phyloP scores from a whole-genome alignment of 1,284 basidiomycete genomes.

The Ceratobasidium sp. region DNA sequence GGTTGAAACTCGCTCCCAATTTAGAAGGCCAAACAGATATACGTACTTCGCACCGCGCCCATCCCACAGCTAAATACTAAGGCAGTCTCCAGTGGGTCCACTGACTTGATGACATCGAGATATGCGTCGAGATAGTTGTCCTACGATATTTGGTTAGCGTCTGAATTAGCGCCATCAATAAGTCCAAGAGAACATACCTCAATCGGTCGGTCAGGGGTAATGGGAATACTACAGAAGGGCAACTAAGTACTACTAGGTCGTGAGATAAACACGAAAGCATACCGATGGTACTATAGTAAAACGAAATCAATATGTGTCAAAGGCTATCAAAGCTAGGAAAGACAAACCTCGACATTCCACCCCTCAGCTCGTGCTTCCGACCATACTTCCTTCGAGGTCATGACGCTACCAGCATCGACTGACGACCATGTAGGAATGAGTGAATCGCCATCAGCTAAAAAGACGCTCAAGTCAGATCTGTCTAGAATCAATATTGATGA shows the following conservation, averaged over 20 bases:
- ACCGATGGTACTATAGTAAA: slow-evolving; percentile 72
- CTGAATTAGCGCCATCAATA: background rate
- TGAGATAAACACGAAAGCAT: slow-evolving; percentile 48
- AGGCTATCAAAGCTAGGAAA: background rate
- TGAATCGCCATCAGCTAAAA: slow-evolving; percentile 77
- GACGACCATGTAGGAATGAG: slow-evolving; percentile 96
- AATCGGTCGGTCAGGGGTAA: slow-evolving; percentile 89
- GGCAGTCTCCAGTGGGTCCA: slow-evolving; percentile 84
- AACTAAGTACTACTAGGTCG: background rate
- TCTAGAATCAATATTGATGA: background rate
- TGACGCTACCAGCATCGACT: slow-evolving; percentile 86
- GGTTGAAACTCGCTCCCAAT: background rate
- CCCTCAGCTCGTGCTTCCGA: slow-evolving; percentile 81
- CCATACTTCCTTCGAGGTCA: slow-evolving; percentile 91
- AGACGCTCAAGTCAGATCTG: slow-evolving; percentile 9
- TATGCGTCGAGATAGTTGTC: slow-evolving; percentile 97
- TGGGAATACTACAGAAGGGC: slow-evolving; percentile 79
- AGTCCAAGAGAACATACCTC: slow-evolving; percentile 65
- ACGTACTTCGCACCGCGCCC: slow-evolving; percentile 86
- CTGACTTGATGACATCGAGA: slow-evolving; percentile 81
- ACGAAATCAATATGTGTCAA: slow-evolving; percentile 9
- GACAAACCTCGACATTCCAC: slow-evolving; percentile 87
- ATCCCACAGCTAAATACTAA: slow-evolving; percentile 98
- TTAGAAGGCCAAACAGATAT: background rate
- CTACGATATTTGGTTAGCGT: slow-evolving; percentile 57